Conservation (phyloP, 805 yeast genomes). For the Saccharomycopsis guyanensis region DNA sequence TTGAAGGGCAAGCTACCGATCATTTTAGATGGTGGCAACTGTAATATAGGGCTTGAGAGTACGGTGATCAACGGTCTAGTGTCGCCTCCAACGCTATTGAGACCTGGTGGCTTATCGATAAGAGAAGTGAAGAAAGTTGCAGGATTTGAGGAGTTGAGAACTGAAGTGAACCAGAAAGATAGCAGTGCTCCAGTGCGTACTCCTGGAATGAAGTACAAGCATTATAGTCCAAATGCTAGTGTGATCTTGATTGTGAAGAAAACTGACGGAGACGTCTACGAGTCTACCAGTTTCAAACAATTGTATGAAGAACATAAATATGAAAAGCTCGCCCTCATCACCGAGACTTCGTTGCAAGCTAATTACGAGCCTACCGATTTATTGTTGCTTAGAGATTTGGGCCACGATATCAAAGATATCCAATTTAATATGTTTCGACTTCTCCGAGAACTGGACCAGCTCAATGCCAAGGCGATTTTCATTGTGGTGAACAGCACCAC, state of each 20-base stretch:
- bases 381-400: slow-evolving; percentile 33
- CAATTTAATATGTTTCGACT: slow-evolving; percentile 68
- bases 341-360: slow-evolving; percentile 1
- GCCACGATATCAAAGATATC: slow-evolving; percentile 47
- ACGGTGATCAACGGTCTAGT: slow-evolving; percentile 90
- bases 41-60: slow-evolving; percentile 85
- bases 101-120: slow-evolving; percentile 90
- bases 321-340: slow-evolving; percentile 13
- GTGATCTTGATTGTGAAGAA: slow-evolving; percentile 51
- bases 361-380: background rate
- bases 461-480: slow-evolving; percentile 59
- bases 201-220: slow-evolving; percentile 97
- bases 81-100: slow-evolving; percentile 73
- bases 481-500: slow-evolving; percentile 53
- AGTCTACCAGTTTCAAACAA: background rate
- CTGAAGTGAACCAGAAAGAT: slow-evolving; percentile 30
- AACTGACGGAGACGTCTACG: background rate
- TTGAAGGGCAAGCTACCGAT: slow-evolving; percentile 71
- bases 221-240: slow-evolving; percentile 84
- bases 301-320: background rate
- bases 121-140: slow-evolving; percentile 66
- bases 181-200: slow-evolving; percentile 74
- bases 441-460: slow-evolving; percentile 69
- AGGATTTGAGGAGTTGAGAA: slow-evolving; percentile 33
- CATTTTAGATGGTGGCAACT: slow-evolving; percentile 86